Base-by-base conservation (phyloP, 352 stramenopile species). In the Globisporangium cylindrosporum region DNA sequence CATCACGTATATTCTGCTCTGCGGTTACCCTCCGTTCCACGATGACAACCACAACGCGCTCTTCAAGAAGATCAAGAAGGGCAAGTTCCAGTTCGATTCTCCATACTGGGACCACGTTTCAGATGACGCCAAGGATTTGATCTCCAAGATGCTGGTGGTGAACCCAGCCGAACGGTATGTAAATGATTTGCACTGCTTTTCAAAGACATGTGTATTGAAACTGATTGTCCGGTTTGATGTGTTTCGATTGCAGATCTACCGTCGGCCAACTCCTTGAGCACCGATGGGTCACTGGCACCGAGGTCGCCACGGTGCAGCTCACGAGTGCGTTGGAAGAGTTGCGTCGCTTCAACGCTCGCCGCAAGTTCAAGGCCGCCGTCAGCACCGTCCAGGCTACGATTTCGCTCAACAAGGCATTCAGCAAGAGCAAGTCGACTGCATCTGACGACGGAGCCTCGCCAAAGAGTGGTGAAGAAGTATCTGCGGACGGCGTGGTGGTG, bases 81-180 rank as follows among this genome's bases (percentile, higher is more conserved):
- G 93, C 60, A 91, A 97, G 66, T 98, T 97, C 75, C 80, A 98
- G 80, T 99, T 98, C 67, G 93, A 98, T 68, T 90, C 92, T n/a
- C 93, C 97, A 20, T 98, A 98, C 77, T 98, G 95, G 95, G 88
- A 94, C 72, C 82, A 96, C 68, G 88, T 98, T 15, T 97, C 89
- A 36, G 91, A 95, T 55, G 82, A 97, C 59, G 96, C 93, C 55
- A 98, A 98, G 75, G 93, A 98, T 61, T 78, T 99, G 34, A 98
- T 99, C 69, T 82, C 73, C n/a, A 85, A 89, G 70, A 91, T 98
- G 76, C 87, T 99, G 7, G 74, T 97, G 3, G 78, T 98, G n/a
- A 85, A 98, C 74, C 89, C 92, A 20, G 74, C 87, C 20, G 80
- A 98, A 69, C 80, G 97, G 82, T 93, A 56, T 51, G 79, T 69